Percentiles rank a stretch among this genome's conserved stretches.
phyloP scores from a whole-genome alignment of 2,329 filamentous ascomycete species.

The Claviceps maximensis region DNA sequence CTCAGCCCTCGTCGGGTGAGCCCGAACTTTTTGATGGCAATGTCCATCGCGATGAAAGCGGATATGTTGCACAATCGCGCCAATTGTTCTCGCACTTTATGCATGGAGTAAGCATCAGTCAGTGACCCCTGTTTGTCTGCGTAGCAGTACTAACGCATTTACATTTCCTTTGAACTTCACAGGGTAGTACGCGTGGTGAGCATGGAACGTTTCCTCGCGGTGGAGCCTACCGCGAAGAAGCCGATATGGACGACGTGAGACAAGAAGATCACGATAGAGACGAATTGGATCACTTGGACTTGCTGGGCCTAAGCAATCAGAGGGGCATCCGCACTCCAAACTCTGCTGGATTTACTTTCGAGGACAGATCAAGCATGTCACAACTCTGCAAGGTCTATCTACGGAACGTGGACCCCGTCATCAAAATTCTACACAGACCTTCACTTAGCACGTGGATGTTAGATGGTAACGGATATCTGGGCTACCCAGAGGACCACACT shows the following conservation, averaged over 20 bases:
- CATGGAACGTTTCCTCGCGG: neutral
- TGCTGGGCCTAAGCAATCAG: neutral
- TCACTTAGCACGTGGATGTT: conserved; percentile 10
- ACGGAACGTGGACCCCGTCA: conserved; percentile 7
- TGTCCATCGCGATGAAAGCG: neutral
- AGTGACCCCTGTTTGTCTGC: too few species aligned
- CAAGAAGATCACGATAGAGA: neutral
- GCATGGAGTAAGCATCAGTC: neutral
- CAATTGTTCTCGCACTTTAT: neutral
- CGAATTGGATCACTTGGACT: neutral
- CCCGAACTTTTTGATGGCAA: neutral
- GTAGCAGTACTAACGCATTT: neutral
- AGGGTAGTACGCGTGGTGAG: neutral
- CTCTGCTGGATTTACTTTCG: neutral
- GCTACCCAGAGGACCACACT: conserved; percentile 9
- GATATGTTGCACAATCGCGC: neutral
- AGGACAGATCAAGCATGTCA: neutral
- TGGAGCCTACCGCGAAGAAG: neutral
- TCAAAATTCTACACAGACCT: conserved; percentile 9
- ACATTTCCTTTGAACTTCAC: neutral
- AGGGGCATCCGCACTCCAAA: neutral
- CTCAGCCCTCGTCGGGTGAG: neutral
- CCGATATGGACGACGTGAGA: neutral
- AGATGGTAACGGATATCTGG: conserved; percentile 11
- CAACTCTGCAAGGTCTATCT: conserved; percentile 6